Conservation (phyloP, 2,329 filamentous ascomycete species). For the Botrytis tulipae region DNA sequence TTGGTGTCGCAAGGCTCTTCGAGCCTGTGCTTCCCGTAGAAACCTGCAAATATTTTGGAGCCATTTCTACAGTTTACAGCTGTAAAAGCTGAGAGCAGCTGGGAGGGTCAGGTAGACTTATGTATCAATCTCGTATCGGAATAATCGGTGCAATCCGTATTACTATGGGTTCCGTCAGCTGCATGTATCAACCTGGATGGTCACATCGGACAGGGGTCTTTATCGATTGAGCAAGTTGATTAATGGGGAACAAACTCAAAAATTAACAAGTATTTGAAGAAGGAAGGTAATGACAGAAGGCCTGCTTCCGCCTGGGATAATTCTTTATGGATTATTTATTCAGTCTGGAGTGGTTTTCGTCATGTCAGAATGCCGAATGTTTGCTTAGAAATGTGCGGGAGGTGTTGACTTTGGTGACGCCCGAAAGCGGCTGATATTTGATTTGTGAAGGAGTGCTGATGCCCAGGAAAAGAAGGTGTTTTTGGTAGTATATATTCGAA, state of each 20-base stretch:
- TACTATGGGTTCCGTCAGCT: conserved; percentile 19
- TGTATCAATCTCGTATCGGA: conserved; percentile 16
- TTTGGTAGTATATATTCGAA: background rate
- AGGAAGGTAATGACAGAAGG: conserved; percentile 15
- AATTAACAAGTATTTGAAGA: conserved; percentile 4
- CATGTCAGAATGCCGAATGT: background rate
- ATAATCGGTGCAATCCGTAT: conserved; percentile 7
- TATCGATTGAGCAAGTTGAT: conserved; percentile 17
- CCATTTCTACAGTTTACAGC: conserved; percentile 32
- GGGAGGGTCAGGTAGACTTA: background rate
- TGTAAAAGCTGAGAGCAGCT: background rate
- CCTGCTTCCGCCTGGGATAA: conserved; percentile 17
- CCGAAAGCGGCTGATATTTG: background rate
- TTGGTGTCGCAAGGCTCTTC: conserved; percentile 27
- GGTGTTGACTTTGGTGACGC: background rate
- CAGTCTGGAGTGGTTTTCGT: background rate
- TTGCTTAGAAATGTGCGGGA: conserved; percentile 1
- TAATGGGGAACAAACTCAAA: conserved; percentile 2
- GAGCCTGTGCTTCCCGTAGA: conserved; percentile 26
- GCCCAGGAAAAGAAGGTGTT: background rate
- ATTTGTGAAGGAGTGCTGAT: conserved; percentile 6
- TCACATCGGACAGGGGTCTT: conserved; percentile 18
- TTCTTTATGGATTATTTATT: background rate
- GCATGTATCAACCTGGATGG: conserved; percentile 8
- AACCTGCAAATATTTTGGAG: conserved; percentile 35